Base-by-base conservation (phyloP, 2,329 filamentous ascomycete genomes). In the Botrytis deweyae region DNA sequence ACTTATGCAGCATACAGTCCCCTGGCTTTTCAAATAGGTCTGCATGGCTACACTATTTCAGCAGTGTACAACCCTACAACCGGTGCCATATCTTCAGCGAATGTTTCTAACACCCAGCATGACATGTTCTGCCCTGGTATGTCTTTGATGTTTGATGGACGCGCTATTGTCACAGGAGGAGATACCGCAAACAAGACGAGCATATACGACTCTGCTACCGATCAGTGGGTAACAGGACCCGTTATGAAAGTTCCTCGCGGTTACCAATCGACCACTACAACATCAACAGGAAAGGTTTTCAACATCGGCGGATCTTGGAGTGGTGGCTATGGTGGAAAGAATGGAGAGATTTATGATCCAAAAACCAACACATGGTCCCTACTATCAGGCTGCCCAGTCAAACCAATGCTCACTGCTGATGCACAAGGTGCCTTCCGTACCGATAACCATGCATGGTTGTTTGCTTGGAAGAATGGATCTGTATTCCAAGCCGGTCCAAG, bases 281-380 rank as follows among this genome's bases (percentile, higher is more conserved):
- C 63, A 7, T 73, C 72, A 18, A 59, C 44, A 74, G 88, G 88
- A 7, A 82, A 84, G 0, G 84, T 89, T 38, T 90, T 90, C 79
- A 85, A 83, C 20, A 89, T 77, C 55, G 88, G 89, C 29, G 88
- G 89, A 6, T 88, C 86, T 0, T 88, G 84, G 83, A 86, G 83
- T 16, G 88, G 88, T 44, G 84, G 82, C 0, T 73, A 77, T 6
- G 83, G 85, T 46, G 83, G 83, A 44, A 90, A 90, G 82, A 85
- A 88, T 74, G 88, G 87, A 62, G 89, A 91, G 77, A 80, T 89
- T 29, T 89, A 85, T 78, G 81, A 87, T 73, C 83, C 85, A 0
- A 78, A 74, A 1, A 77, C 81, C 5, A 84, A 87, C 49, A 79
- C 79, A 4, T 90, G 88, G 88, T 84, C 81, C 0, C 76, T 81